A percentile compares a stretch with the other conserved stretches of the same genome.
Evolutionary conservation across 2,329 filamentous ascomycete species (phyloP).

Genomic region (Fusarium oxysporum): DNA sequence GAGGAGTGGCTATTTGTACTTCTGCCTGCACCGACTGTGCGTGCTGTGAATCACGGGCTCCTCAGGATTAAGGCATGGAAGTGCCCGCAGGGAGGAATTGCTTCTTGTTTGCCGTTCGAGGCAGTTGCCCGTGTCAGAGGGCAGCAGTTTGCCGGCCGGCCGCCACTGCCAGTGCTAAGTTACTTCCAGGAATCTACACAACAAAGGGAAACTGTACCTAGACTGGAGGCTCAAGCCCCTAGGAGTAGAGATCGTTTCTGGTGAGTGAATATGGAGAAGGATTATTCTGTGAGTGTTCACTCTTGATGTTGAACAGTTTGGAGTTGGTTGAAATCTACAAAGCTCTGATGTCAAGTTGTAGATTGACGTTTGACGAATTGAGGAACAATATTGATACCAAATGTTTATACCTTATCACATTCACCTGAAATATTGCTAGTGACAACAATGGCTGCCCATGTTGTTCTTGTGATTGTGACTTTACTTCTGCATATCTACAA

Average conservation of each 20-base stretch:
- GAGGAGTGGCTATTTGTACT: conserved; percentile 9
- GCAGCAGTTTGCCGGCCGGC: conserved; percentile 1
- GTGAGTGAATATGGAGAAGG: not conserved
- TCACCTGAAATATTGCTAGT: not conserved
- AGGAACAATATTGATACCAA: not conserved
- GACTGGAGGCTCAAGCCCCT: not conserved
- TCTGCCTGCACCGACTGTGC: conserved; percentile 1
- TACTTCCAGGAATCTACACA: not conserved
- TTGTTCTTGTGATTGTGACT: not conserved
- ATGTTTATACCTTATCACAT: not conserved
- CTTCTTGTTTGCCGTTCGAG: conserved; percentile 3
- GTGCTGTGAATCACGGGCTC: conserved; percentile 12
- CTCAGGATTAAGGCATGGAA: not conserved
- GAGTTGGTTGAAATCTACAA: not conserved
- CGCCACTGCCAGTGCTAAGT: conserved; percentile 13
- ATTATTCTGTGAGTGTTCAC: not conserved
- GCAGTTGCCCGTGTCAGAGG: conserved; percentile 15
- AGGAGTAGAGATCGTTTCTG: not conserved
- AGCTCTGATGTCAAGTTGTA: not conserved
- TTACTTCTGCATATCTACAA: not conserved
- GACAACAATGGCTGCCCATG: not conserved
- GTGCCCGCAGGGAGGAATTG: not conserved
- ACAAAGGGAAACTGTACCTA: not conserved
- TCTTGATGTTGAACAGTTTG: not conserved
- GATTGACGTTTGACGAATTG: conserved; percentile 5